Evolutionary conservation across 2,329 filamentous ascomycete genomes (phyloP).

Genomic region (Ceratocystis papillata): DNA sequence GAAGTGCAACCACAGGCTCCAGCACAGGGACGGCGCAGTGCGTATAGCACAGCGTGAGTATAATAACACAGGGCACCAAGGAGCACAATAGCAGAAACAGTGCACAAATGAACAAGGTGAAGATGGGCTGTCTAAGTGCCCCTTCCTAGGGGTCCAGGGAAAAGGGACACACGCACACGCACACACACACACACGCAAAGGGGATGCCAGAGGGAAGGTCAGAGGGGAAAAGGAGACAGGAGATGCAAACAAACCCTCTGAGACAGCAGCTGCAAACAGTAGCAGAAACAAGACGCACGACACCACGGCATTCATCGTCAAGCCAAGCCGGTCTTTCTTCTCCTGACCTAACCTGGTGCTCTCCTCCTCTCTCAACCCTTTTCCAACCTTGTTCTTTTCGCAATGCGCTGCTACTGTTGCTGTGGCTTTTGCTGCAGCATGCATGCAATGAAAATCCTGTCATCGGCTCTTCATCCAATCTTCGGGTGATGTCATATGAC

Average conservation of each 20-base stretch:
- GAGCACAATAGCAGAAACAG: background rate
- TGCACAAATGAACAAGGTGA: too few relatives aligned
- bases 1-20: background rate
- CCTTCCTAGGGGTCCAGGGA: too few relatives aligned
- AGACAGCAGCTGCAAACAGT: too few relatives aligned
- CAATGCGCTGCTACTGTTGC: constrained; percentile 2
- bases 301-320: background rate
- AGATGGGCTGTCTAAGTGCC: too few relatives aligned
- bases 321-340: background rate
- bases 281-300: too few relatives aligned
- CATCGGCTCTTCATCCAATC: constrained; percentile 4
- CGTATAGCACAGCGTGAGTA: background rate
- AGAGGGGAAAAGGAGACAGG: too few relatives aligned
- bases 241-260: too few relatives aligned
- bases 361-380: background rate
- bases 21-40: background rate
- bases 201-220: too few relatives aligned
- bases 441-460: constrained; percentile 10
- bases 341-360: background rate
- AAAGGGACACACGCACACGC: too few relatives aligned
- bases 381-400: background rate
- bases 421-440: background rate
- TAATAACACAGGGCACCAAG: background rate
- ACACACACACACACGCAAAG: too few relatives aligned
- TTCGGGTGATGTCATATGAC: constrained; percentile 7